These are phyloP conservation scores for Kwoniella pini DNA, from an alignment of 768 basidiomycete genomes.

Conservation along the genomic window DNA sequence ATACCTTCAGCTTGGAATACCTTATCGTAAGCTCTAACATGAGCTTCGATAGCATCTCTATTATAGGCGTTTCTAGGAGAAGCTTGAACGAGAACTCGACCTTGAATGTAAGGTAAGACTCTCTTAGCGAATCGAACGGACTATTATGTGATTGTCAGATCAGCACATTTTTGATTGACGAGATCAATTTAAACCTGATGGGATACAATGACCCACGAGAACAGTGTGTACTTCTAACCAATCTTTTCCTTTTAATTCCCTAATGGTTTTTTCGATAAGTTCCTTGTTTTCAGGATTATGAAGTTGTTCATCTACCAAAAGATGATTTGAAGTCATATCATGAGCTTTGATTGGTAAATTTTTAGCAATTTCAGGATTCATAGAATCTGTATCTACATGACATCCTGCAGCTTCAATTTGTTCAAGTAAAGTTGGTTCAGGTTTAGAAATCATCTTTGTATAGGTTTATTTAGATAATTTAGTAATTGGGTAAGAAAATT, in stretches of 20 bases:
- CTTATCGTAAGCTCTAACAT: slow-evolving; percentile 37
- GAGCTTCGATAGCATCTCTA: slow-evolving; percentile 31
- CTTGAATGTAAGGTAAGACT: slow-evolving; percentile 31
- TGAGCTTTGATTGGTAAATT: slow-evolving; percentile 42
- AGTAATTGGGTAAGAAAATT: not conserved
- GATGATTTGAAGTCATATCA: slow-evolving; percentile 47
- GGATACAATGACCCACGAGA: slow-evolving; percentile 24
- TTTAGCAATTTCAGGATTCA: slow-evolving; percentile 37
- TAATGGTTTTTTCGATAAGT: slow-evolving; percentile 36
- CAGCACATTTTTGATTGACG: no score
- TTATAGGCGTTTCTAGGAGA: slow-evolving; percentile 40
- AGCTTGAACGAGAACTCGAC: slow-evolving; percentile 44
- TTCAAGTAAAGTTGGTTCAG: slow-evolving; percentile 32
- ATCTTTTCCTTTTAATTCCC: slow-evolving; percentile 26
- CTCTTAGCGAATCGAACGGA: slow-evolving; percentile 31
- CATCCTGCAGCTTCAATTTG: slow-evolving; percentile 32
- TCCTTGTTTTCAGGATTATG: slow-evolving; percentile 45
- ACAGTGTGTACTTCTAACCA: slow-evolving; percentile 30
- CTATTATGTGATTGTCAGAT: no score
- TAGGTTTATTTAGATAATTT: not conserved
- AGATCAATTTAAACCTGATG: no score
- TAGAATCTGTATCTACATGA: slow-evolving; percentile 43
- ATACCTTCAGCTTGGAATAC: slow-evolving; percentile 43
- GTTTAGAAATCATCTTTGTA: slow-evolving; percentile 24
- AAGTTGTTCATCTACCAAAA: slow-evolving; percentile 33